These are phyloP conservation scores for Periconia sp. DNA, from an alignment of 2,329 filamentous ascomycete genomes.

Conservation along the genomic window DNA sequence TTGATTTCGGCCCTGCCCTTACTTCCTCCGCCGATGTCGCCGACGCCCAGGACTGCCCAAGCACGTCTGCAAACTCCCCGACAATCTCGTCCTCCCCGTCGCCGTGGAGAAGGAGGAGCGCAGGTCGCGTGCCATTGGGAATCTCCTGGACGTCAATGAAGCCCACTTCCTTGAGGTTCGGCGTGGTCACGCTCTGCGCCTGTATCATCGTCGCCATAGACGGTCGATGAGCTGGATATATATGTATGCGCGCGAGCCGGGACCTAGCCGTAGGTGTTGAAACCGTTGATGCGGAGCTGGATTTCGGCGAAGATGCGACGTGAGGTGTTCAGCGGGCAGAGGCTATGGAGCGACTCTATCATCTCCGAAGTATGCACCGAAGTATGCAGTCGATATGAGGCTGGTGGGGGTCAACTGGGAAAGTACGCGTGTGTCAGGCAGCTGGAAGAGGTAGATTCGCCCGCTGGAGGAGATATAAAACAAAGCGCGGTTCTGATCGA, in stretches of 20 bases:
- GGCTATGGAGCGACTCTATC: conserved; percentile 39
- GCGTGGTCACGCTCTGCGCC: conserved; percentile 35
- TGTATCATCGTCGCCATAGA: conserved; percentile 48
- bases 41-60: conserved; percentile 74
- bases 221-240: conserved; percentile 15
- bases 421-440: conserved; percentile 31
- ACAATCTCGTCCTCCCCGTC: conserved; percentile 76
- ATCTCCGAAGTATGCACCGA: conserved; percentile 45
- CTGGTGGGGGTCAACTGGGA: conserved; percentile 32
- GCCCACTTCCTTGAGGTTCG: conserved; percentile 39
- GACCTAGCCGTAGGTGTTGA: conserved; percentile 49
- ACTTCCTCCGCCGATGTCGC: conserved; percentile 63
- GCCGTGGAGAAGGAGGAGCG: conserved; percentile 67
- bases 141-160: conserved; percentile 45
- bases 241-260: conserved; percentile 16
- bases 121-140: conserved; percentile 40
- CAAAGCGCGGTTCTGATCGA: conserved; percentile 35
- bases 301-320: conserved; percentile 48
- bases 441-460: conserved; percentile 24
- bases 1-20: conserved; percentile 61
- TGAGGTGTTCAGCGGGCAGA: conserved; percentile 44
- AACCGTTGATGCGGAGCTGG: conserved; percentile 50
- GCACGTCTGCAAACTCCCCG: conserved; percentile 75
- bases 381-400: conserved; percentile 19
- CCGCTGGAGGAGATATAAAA: conserved; percentile 35